Evolutionary conservation across 2,329 filamentous ascomycete species (phyloP), one percentile per base, ranked within the genome.

Genomic region (Phaeosphaeriaceae sp.): DNA sequence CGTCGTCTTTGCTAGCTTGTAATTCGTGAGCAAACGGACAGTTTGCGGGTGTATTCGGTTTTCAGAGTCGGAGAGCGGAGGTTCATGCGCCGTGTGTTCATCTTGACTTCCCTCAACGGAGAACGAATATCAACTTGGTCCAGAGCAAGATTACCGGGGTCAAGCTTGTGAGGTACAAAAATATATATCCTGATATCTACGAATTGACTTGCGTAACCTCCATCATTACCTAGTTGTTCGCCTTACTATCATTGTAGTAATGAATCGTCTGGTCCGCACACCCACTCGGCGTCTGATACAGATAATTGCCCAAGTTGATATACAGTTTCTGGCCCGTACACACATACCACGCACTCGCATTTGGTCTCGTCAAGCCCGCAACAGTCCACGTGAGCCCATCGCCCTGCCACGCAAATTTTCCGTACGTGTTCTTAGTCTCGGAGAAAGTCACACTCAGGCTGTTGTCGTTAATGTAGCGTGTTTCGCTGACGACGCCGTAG

Each of bases 271-370:
- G 81, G 76, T 88, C 86, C 27, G 80, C 78, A 74, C 86, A 88
- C 2, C 85, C 85, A 3, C 75, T 71, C 0, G 86, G 86, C 11
- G 85, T 88, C 73, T 84, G 76, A 67, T 87, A 88, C 24, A 76
- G 75, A 67, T 88, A 88, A 15, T 83, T 84, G 0, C 86, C 86
- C 54, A 87, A 79, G 66, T 88, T 88, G 66, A 88, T 81, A 66
- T 84, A 87, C 60, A 88, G 62, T 51, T 71, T 68, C 73, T 85
- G 81, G 6, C 78, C 76, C 47, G 75, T 76, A 61, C 85, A 88
- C 52, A 88, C 85, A 62, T 86, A 81, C 85, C 85, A 88, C 1
- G 86, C 86, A 20, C 81, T 83, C 46, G 80, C 67, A 68, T 88
- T 88, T 51, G 84, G 85, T 36, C 86, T 72, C 49, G 76, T 74